Percentiles rank a stretch among this genome's conserved stretches.
Conservation (phyloP, 108 stramenopile genomes). For the Phaeodactylum tricornutum region DNA sequence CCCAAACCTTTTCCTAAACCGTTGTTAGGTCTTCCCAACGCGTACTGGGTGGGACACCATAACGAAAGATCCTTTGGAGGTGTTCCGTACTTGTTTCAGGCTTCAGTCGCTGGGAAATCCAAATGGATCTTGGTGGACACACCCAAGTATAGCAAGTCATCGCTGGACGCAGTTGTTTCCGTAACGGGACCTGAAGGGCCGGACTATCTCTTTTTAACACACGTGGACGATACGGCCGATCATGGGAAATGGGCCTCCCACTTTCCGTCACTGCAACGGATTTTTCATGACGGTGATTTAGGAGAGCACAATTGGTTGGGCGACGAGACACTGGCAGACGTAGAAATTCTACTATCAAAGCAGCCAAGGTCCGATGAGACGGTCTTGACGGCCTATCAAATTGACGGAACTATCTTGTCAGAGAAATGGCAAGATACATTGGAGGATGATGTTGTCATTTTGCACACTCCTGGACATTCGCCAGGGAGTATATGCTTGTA, state of each 20-base stretch:
- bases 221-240: conserved; percentile 72
- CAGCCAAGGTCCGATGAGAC: background rate
- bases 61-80: conserved; percentile 55
- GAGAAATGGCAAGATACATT: background rate
- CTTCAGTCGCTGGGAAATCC: conserved; percentile 3
- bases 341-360: conserved; percentile 38
- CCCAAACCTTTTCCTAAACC: conserved; percentile 36
- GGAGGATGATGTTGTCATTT: conserved; percentile 10
- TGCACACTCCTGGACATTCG: conserved; percentile 70
- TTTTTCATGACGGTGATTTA: conserved; percentile 57
- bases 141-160: conserved; percentile 27
- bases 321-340: conserved; percentile 40
- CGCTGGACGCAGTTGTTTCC: conserved; percentile 27
- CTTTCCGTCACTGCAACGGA: conserved; percentile 42
- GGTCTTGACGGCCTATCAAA: conserved; percentile 14
- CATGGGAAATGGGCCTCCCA: conserved; percentile 43
- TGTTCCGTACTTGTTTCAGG: conserved; percentile 36
- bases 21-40: conserved; percentile 13
- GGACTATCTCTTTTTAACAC: conserved; percentile 46
- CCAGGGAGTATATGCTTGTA: conserved; percentile 49
- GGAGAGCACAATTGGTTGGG: conserved; percentile 61
- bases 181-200: conserved; percentile 33
- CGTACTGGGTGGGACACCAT: conserved; percentile 55
- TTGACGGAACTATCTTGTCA: conserved; percentile 25
- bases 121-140: conserved; percentile 55